These are phyloP conservation scores for Mortierella sp. DNA, from an alignment of 371 early-diverging fungal genomes.

Conservation along the genomic window DNA sequence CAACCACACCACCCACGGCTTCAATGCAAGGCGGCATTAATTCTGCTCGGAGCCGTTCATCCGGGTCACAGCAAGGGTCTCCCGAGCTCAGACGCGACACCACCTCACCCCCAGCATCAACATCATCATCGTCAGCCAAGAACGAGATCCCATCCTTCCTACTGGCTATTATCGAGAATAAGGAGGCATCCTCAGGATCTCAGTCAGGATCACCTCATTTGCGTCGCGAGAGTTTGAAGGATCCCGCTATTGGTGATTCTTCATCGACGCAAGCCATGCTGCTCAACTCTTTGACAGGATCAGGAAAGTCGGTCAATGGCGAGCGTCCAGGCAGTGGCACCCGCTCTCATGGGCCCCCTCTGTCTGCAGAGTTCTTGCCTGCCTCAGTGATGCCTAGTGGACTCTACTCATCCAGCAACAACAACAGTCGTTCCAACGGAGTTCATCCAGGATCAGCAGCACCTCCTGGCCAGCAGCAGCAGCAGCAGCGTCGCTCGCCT, in stretches of 20 bases:
- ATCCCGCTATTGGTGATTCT: background rate
- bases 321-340: slow-evolving; percentile 8
- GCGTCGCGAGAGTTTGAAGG: slow-evolving; percentile 27
- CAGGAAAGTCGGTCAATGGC: slow-evolving; percentile 5
- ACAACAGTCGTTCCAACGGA: slow-evolving; percentile 9
- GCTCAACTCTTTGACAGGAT: slow-evolving; percentile 28
- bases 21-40: background rate
- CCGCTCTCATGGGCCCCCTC: slow-evolving; percentile 32
- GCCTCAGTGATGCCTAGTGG: slow-evolving; percentile 53
- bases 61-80: slow-evolving; percentile 3
- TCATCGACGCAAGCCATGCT: slow-evolving; percentile 25
- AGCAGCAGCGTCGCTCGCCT: slow-evolving; percentile 24
- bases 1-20: background rate
- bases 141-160: slow-evolving; percentile 44
- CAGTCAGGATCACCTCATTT: slow-evolving; percentile 22
- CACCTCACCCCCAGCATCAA: background rate
- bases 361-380: slow-evolving; percentile 52
- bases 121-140: slow-evolving; percentile 9
- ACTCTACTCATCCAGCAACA: slow-evolving; percentile 24
- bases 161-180: slow-evolving; percentile 38
- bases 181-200: slow-evolving; percentile 19
- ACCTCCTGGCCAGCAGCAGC: slow-evolving; percentile 22
- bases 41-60: background rate
- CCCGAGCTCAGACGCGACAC: background rate
- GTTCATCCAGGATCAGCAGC: background rate